Evolutionary conservation across 2,329 filamentous ascomycete genomes (phyloP).

Genomic region (Sporothrix pallida): DNA sequence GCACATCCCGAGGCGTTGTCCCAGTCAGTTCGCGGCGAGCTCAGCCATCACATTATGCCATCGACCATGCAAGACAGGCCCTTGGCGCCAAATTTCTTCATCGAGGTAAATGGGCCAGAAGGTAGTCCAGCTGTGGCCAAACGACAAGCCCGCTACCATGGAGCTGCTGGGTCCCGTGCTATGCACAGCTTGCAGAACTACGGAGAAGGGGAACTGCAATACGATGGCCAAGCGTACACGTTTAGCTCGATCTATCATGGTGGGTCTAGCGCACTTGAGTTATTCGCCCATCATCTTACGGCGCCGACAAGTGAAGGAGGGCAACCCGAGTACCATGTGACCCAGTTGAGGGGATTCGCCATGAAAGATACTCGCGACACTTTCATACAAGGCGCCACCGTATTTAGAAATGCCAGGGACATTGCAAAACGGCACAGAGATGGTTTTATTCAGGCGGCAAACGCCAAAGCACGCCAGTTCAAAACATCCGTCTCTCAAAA

Average conservation of each 20-base stretch:
- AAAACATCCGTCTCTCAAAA: not conserved
- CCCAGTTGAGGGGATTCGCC: constrained; percentile 41
- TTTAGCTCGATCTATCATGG: constrained; percentile 49
- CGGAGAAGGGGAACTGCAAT: constrained; percentile 42
- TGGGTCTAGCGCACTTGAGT: constrained; percentile 43
- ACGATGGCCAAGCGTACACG: constrained; percentile 49
- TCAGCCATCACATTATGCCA: constrained; percentile 44
- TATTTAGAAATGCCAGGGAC: constrained; percentile 50
- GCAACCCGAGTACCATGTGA: constrained; percentile 52
- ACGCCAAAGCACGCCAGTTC: constrained; percentile 23
- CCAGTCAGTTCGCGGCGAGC: constrained; percentile 39
- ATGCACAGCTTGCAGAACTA: constrained; percentile 50
- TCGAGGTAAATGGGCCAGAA: constrained; percentile 48
- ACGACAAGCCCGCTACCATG: constrained; percentile 48
- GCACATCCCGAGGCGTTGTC: constrained; percentile 41
- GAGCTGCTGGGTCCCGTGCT: constrained; percentile 47
- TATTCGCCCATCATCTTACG: constrained; percentile 49
- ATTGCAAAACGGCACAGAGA: constrained; percentile 48
- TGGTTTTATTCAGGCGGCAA: constrained; percentile 41
- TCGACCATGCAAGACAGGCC: constrained; percentile 43
- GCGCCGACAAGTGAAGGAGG: constrained; percentile 42
- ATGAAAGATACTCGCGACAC: constrained; percentile 39
- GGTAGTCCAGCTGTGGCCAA: constrained; percentile 42
- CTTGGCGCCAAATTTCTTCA: constrained; percentile 50
- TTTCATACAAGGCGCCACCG: constrained; percentile 46